Conservation (phyloP, 768 basidiomycete species). For the Mycena venus region DNA sequence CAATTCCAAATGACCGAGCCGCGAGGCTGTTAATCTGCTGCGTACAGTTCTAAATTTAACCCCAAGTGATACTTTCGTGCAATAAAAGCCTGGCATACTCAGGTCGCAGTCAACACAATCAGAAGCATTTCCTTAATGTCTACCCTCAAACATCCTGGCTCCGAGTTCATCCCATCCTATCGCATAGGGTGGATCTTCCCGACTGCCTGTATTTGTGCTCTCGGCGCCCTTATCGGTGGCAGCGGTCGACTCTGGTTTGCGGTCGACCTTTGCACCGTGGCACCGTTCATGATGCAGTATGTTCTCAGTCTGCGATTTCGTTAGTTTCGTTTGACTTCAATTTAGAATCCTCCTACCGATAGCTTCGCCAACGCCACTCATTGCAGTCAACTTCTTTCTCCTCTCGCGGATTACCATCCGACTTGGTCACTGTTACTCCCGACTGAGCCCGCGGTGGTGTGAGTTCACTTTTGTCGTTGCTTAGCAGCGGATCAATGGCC, state of each 20-base stretch:
- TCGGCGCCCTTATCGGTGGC: no score
- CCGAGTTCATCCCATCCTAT: not conserved
- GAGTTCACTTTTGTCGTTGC: not conserved
- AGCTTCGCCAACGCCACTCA: no score
- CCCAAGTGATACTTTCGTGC: no score
- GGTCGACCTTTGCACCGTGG: not conserved
- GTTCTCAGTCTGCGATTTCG: not conserved
- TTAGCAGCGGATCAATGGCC: not conserved
- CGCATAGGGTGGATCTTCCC: not conserved
- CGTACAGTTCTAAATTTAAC: no score
- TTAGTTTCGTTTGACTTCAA: not conserved
- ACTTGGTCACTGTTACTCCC: no score
- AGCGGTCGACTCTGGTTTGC: no score
- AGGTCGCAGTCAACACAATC: no score
- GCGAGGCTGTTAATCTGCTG: no score
- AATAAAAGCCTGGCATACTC: no score
- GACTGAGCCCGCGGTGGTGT: not conserved
- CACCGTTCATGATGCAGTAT: not conserved
- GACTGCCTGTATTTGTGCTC: not conserved
- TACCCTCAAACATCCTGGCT: not conserved
- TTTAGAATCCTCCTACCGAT: no score
- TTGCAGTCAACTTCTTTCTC: no score
- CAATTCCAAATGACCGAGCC: not conserved
- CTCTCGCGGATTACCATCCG: no score
- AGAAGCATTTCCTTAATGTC: not conserved